Percentiles rank a stretch among this genome's conserved stretches.
phyloP scores from a whole-genome alignment of 305 asterid species.

The Solanum chacoense region DNA sequence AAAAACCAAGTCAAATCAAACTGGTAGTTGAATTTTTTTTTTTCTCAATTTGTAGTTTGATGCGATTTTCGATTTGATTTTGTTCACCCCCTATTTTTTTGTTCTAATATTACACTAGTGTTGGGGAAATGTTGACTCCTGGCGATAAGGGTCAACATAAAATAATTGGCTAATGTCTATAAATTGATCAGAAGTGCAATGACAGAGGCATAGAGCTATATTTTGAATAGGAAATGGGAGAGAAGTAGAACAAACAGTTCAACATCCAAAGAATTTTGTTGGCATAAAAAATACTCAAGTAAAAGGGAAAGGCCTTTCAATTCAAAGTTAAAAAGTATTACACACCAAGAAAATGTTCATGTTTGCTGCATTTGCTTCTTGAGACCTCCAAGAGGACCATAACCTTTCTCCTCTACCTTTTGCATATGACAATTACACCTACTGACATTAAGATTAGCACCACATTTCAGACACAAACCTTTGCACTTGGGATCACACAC shows the following conservation, averaged over 20 bases:
- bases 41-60: not conserved
- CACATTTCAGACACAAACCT: slow-evolving; percentile 74
- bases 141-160: not conserved
- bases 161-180: not conserved
- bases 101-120: not conserved
- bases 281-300: not conserved
- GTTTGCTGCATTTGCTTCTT: slow-evolving; percentile 58
- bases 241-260: not conserved
- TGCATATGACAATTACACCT: slow-evolving; percentile 33
- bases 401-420: slow-evolving; percentile 24
- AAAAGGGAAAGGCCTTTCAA: not conserved
- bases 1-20: not conserved
- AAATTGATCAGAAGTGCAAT: not conserved
- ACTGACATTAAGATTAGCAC: slow-evolving; percentile 50
- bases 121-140: not conserved
- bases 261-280: not conserved
- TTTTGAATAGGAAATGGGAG: not conserved
- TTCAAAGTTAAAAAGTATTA: not conserved
- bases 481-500: slow-evolving; percentile 59
- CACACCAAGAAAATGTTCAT: slow-evolving; percentile 8
- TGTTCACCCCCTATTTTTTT: not conserved
- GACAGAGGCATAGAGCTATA: not conserved
- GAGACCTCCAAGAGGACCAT: slow-evolving; percentile 69
- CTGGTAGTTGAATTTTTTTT: not conserved
- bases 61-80: no score